phyloP scores from a whole-genome alignment of 2,329 filamentous ascomycete genomes.

The Dactylellina drechsleri region DNA sequence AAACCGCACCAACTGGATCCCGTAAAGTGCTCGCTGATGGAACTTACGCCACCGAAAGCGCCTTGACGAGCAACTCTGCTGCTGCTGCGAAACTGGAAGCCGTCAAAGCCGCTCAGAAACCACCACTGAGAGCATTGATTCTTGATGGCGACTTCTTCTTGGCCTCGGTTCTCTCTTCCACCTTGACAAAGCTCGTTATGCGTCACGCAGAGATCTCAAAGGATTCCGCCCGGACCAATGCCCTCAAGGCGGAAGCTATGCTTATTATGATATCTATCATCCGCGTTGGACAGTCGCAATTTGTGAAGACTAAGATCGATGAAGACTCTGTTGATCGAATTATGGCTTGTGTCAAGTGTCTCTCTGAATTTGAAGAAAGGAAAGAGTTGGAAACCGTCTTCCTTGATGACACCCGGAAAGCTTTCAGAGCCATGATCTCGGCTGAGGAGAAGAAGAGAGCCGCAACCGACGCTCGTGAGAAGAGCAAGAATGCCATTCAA shows the following conservation, averaged over 20 bases:
- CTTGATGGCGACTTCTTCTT: constrained; percentile 98
- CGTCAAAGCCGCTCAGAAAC: constrained; percentile 96
- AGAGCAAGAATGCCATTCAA: constrained; percentile 91
- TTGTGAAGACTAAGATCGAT: constrained; percentile 95
- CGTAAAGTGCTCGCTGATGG: constrained; percentile 93
- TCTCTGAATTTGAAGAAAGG: constrained; percentile 87
- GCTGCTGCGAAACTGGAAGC: constrained; percentile 92
- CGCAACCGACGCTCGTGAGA: constrained; percentile 91
- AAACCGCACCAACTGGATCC: constrained; percentile 82
- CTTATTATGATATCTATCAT: constrained; percentile 99
- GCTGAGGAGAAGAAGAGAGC: constrained; percentile 97
- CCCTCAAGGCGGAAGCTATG: constrained; percentile 95
- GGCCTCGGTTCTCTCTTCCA: constrained; percentile 92
- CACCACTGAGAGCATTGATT: constrained; percentile 91
- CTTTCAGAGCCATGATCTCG: constrained; percentile 96
- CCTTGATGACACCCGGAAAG: constrained; percentile 91
- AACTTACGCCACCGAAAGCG: constrained; percentile 96
- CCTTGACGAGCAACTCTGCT: constrained; percentile 89
- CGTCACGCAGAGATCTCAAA: constrained; percentile 92
- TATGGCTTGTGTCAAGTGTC: constrained; percentile 93
- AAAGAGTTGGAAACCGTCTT: constrained; percentile 93
- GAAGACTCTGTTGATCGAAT: constrained; percentile 98
- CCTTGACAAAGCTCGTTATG: constrained; percentile 97
- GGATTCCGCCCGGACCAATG: constrained; percentile 87
- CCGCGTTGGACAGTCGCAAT: constrained; percentile 97